phyloP scores from a whole-genome alignment of 1,284 basidiomycete species.

The Bondarzewia mesenterica region DNA sequence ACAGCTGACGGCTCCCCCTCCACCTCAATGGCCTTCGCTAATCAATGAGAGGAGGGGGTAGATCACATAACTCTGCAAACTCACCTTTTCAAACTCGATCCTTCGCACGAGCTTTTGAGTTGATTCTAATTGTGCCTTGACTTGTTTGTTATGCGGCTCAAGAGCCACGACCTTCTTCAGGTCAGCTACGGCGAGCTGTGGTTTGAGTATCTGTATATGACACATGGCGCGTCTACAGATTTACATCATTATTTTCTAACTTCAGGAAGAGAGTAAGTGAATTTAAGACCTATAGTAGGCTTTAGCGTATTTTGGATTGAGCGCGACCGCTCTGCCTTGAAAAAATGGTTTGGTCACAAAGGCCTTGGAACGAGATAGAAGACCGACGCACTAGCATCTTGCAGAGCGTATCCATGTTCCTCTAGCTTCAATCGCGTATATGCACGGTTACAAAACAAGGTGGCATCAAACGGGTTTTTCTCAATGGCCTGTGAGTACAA shows the following conservation, averaged over 20 bases:
- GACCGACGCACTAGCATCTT: slow-evolving; percentile 58
- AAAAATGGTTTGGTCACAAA: slow-evolving; percentile 3
- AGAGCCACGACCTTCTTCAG: slow-evolving; percentile 82
- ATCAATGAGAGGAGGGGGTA: not conserved
- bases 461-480: slow-evolving; percentile 70
- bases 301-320: slow-evolving; percentile 90
- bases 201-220: slow-evolving; percentile 83
- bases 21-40: slow-evolving; percentile 72
- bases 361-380: slow-evolving; percentile 1
- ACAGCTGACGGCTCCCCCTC: slow-evolving; percentile 80
- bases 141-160: slow-evolving; percentile 82
- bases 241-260: not conserved
- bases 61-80: slow-evolving; percentile 11
- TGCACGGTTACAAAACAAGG: slow-evolving; percentile 75
- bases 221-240: slow-evolving; percentile 76
- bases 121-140: slow-evolving; percentile 75
- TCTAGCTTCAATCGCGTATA: slow-evolving; percentile 74
- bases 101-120: slow-evolving; percentile 87
- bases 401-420: slow-evolving; percentile 77
- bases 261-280: slow-evolving; percentile 7
- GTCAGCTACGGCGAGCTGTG: slow-evolving; percentile 77
- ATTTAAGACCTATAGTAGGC: slow-evolving; percentile 69
- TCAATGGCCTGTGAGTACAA: slow-evolving; percentile 76
- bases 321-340: slow-evolving; percentile 76
- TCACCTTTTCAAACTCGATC: slow-evolving; percentile 84